Evolutionary conservation across 2,329 filamentous ascomycete genomes (phyloP).

Genomic region (Scytalidium sp.): DNA sequence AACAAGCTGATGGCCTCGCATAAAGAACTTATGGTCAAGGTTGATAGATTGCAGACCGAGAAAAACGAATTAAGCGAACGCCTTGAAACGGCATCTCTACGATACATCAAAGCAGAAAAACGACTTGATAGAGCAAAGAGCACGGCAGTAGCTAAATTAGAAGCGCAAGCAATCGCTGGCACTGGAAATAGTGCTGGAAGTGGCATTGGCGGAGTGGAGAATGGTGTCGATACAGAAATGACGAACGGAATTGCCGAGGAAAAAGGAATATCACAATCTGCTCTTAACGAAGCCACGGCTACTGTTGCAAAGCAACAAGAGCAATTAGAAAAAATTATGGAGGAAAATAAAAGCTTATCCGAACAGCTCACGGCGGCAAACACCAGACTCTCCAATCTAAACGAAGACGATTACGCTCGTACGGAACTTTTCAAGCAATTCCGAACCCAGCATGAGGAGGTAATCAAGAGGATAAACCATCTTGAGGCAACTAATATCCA

Average conservation of each 20-base stretch:
- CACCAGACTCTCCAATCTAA: constrained; percentile 64
- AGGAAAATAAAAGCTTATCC: constrained; percentile 70
- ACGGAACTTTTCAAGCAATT: constrained; percentile 93
- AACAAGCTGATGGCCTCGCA: constrained; percentile 74
- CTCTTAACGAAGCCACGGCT: constrained; percentile 75
- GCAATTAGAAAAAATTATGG: constrained; percentile 75
- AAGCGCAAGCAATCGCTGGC: constrained; percentile 80
- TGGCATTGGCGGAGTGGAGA: constrained; percentile 38
- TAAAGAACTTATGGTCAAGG: constrained; percentile 74
- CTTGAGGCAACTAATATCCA: constrained; percentile 85
- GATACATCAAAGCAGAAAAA: constrained; percentile 95
- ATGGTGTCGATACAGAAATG: constrained; percentile 42
- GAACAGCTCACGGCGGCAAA: constrained; percentile 78
- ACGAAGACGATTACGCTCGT: constrained; percentile 90
- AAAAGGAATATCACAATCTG: constrained; percentile 67
- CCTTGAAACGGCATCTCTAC: constrained; percentile 80
- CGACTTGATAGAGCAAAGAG: constrained; percentile 89
- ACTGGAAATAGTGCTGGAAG: constrained; percentile 39
- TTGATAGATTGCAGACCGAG: constrained; percentile 72
- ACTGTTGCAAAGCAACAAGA: constrained; percentile 81
- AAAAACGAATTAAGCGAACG: constrained; percentile 84
- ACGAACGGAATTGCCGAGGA: constrained; percentile 56
- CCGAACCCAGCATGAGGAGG: constrained; percentile 86
- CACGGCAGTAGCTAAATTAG: constrained; percentile 83
- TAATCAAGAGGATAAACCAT: constrained; percentile 88